A percentile compares a stretch with the other conserved stretches of the same genome.
Conservation (phyloP, 2,329 filamentous ascomycete genomes). For the Venturia asperata region DNA sequence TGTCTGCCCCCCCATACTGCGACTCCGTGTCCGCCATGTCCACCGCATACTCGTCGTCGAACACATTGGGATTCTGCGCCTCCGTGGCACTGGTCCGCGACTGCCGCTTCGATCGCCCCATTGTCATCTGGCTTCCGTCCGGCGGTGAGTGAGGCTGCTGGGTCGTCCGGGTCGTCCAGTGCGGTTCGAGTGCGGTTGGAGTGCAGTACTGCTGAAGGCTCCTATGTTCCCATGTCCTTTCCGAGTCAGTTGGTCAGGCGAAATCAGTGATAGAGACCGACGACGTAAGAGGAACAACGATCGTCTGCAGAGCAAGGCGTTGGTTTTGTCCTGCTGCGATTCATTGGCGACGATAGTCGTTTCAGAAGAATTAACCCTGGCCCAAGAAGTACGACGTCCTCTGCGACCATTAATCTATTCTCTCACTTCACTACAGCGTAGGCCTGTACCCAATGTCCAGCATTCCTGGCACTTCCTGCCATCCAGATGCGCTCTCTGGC, state of each 20-base stretch:
- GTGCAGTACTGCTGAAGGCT: background rate
- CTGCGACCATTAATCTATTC: slow-evolving; percentile 3
- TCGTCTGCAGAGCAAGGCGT: background rate
- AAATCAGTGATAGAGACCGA: background rate
- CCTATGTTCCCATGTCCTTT: background rate
- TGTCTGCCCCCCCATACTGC: slow-evolving; percentile 24
- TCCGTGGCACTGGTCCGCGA: background rate
- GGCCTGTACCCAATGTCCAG: background rate
- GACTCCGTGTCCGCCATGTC: slow-evolving; percentile 30
- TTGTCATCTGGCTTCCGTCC: background rate
- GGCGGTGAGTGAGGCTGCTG: background rate
- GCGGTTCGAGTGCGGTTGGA: background rate
- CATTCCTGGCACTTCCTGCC: slow-evolving; percentile 1
- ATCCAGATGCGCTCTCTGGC: background rate
- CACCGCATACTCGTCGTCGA: slow-evolving; percentile 43
- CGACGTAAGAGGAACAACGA: background rate
- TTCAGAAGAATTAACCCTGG: slow-evolving; percentile 7
- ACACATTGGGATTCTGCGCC: slow-evolving; percentile 36
- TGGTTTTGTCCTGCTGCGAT: slow-evolving; percentile 5
- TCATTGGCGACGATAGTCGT: slow-evolving; percentile 7
- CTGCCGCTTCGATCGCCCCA: slow-evolving; percentile 1
- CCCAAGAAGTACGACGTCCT: background rate
- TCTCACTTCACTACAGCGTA: background rate
- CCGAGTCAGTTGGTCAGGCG: background rate
- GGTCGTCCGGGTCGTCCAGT: background rate